phyloP scores from a whole-genome alignment of 164 flowering plant genomes.

The Kingdonia uniflora region DNA sequence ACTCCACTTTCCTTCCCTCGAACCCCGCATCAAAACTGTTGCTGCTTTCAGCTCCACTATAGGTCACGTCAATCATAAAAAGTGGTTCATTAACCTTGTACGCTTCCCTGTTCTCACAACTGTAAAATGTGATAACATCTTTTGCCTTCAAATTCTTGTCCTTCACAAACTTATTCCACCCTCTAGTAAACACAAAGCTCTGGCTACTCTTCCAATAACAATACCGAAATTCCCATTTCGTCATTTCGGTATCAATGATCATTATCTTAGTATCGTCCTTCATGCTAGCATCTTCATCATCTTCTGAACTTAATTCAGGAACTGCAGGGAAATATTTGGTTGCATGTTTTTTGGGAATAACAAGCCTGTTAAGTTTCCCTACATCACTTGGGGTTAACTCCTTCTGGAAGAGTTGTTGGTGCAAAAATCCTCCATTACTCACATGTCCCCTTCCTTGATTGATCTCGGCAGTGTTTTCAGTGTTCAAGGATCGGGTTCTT shows the following conservation, averaged over 20 bases:
- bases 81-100: conserved; percentile 4
- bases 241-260: conserved; percentile 38
- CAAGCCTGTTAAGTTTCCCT: conserved; percentile 76
- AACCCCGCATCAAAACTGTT: neutral
- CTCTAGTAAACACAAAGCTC: conserved; percentile 70
- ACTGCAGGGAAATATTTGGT: conserved; percentile 37
- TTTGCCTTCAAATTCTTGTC: conserved; percentile 43
- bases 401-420: conserved; percentile 57
- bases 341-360: conserved; percentile 74
- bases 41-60: conserved; percentile 3
- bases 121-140: conserved; percentile 42
- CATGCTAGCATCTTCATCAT: conserved; percentile 8
- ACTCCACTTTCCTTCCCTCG: conserved; percentile 6
- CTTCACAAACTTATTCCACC: conserved; percentile 68
- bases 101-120: conserved; percentile 17
- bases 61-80: conserved; percentile 21
- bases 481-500: conserved; percentile 7
- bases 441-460: conserved; percentile 3
- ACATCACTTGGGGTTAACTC: conserved; percentile 90
- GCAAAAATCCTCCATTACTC: conserved; percentile 13
- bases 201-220: conserved; percentile 89
- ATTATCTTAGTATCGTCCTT: conserved; percentile 25
- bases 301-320: conserved; percentile 7
- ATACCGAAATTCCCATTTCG: conserved; percentile 59
- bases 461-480: neutral